Conservation (phyloP, 768 basidiomycete species). For the Lenzites betulinus region DNA sequence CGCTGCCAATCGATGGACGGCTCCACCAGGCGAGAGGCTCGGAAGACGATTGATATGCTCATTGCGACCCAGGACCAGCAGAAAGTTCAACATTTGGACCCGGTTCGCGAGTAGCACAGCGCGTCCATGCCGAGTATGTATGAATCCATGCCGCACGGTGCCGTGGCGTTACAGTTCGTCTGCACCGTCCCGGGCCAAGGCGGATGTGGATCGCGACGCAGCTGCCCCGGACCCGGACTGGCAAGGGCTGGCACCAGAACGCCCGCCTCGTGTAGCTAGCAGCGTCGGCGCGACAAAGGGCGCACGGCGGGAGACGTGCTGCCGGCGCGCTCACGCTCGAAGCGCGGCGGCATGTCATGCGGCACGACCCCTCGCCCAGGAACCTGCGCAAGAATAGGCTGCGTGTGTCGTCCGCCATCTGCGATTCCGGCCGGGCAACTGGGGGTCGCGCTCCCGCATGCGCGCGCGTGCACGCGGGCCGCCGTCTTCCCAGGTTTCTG, state of each 20-base stretch:
- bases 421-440: not conserved
- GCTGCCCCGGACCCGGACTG: too few species aligned
- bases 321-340: not conserved
- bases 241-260: not conserved
- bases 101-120: not conserved
- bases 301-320: not conserved
- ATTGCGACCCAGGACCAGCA: too few species aligned
- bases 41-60: not conserved
- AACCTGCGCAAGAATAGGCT: constrained; percentile 8
- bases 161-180: constrained; percentile 6
- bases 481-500: constrained; percentile 3
- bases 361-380: constrained; percentile 2
- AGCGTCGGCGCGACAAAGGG: not conserved
- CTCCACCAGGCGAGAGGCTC: not conserved
- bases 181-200: not conserved
- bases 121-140: not conserved
- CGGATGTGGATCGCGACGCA: not conserved
- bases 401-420: not conserved
- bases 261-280: not conserved
- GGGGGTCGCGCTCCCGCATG: too few species aligned
- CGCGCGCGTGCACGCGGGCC: constrained; percentile 5
- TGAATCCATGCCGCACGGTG: not conserved
- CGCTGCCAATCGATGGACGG: constrained; percentile 4
- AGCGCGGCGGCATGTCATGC: not conserved
- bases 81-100: not conserved